Evolutionary conservation across 768 basidiomycete species (phyloP).

Genomic region (Paxillus involutus): DNA sequence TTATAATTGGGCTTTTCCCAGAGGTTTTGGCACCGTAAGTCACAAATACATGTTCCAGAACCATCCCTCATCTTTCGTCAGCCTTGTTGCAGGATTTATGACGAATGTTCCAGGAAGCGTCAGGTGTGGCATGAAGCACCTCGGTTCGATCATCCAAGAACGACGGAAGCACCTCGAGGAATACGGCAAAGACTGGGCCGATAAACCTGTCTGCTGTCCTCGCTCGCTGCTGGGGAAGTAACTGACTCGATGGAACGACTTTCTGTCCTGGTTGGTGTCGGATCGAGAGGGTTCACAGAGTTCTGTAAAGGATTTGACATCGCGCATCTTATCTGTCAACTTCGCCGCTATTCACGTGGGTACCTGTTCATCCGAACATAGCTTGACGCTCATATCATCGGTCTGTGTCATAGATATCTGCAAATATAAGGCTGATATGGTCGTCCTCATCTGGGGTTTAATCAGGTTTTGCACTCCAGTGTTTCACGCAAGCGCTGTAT

Average conservation of each 20-base stretch:
- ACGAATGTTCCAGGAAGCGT: slow-evolving; percentile 2
- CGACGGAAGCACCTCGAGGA: slow-evolving; percentile 20
- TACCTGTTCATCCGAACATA: background rate
- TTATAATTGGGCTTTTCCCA: slow-evolving; percentile 31
- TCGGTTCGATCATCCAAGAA: slow-evolving; percentile 32
- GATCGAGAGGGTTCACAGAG: slow-evolving; percentile 11
- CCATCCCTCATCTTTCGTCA: background rate
- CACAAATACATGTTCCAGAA: too few relatives aligned
- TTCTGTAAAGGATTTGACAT: slow-evolving; percentile 21
- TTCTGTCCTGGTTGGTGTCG: slow-evolving; percentile 31
- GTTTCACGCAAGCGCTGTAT: slow-evolving; percentile 32
- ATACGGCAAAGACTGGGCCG: slow-evolving; percentile 26
- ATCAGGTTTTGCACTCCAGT: slow-evolving; percentile 12
- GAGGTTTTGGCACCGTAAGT: slow-evolving; percentile 31
- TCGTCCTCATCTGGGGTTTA: slow-evolving; percentile 4
- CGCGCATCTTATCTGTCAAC: slow-evolving; percentile 2
- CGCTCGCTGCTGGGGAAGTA: background rate
- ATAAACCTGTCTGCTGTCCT: slow-evolving; percentile 31
- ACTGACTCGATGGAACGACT: slow-evolving; percentile 24
- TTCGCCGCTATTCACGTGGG: slow-evolving; percentile 25
- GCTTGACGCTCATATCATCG: background rate
- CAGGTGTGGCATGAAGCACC: slow-evolving; percentile 3
- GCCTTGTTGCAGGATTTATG: slow-evolving; percentile 17
- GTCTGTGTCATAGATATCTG: slow-evolving; percentile 5
- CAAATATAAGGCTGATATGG: slow-evolving; percentile 1